Conservation (phyloP, 306 rosid genomes). For the Myrica gale region DNA sequence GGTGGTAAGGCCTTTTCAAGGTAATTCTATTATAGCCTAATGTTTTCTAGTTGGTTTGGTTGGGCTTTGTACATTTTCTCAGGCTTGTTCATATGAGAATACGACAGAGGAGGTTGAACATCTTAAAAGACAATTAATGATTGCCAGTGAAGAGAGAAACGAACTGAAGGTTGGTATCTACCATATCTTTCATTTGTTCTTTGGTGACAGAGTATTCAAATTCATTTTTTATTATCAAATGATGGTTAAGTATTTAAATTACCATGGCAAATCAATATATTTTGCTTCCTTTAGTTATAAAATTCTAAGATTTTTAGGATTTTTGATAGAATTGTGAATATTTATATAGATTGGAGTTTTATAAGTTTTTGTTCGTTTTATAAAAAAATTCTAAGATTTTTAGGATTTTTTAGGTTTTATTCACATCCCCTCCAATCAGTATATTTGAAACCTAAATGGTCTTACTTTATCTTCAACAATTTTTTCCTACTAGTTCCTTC, state of each 20-base stretch:
- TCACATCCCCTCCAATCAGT: background rate
- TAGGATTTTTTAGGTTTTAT: too few relatives aligned
- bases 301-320: too few relatives aligned
- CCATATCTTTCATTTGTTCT: slow-evolving; percentile 6
- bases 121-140: slow-evolving; percentile 59
- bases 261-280: slow-evolving; percentile 10
- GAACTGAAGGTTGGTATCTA: slow-evolving; percentile 66
- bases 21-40: background rate
- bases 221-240: slow-evolving; percentile 4
- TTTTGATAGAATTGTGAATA: too few relatives aligned
- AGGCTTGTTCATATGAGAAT: slow-evolving; percentile 49
- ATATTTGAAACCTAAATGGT: background rate
- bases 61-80: slow-evolving; percentile 21
- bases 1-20: background rate
- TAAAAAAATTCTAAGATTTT: too few relatives aligned
- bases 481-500: background rate
- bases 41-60: slow-evolving; percentile 27
- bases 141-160: slow-evolving; percentile 59
- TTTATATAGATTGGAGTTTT: too few relatives aligned
- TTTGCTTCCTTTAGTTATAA: background rate
- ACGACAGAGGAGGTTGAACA: slow-evolving; percentile 50
- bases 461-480: background rate
- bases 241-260: background rate
- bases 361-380: too few relatives aligned
- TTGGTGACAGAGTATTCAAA: slow-evolving; percentile 9